Percentiles rank a stretch among this genome's conserved stretches.
Evolutionary conservation across 1,284 basidiomycete species (phyloP).

Genomic region (Pseudozyma hubeiensis): DNA sequence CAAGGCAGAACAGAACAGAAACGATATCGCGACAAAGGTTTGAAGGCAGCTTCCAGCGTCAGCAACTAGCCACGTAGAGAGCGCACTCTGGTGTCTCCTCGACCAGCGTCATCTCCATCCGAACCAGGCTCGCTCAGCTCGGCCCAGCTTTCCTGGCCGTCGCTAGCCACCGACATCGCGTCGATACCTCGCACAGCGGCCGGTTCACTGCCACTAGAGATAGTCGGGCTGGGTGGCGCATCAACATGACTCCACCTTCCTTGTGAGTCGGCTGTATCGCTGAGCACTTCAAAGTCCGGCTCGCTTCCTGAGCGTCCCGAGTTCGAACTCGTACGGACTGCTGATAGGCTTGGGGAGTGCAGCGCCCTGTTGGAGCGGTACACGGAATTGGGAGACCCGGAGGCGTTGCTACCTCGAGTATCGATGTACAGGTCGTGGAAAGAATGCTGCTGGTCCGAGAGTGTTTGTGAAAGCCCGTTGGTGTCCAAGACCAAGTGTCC

Average conservation of each 20-base stretch:
- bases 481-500: conserved; percentile 33
- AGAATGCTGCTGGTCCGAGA: conserved; percentile 37
- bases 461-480: conserved; percentile 43
- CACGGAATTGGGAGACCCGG: conserved; percentile 4
- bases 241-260: conserved; percentile 33
- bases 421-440: conserved; percentile 16
- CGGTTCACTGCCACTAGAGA: conserved; percentile 30
- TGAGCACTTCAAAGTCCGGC: conserved; percentile 41
- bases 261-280: conserved; percentile 27
- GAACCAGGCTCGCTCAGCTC: conserved; percentile 36
- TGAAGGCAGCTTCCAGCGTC: background rate
- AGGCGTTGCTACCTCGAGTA: conserved; percentile 3
- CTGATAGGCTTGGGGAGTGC: conserved; percentile 1
- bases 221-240: conserved; percentile 31
- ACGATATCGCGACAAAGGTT: background rate
- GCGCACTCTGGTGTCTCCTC: conserved; percentile 6
- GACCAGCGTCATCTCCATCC: conserved; percentile 15
- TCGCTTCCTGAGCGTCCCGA: conserved; percentile 18
- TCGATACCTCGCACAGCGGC: conserved; percentile 9
- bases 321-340: conserved; percentile 2
- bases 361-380: conserved; percentile 37
- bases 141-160: conserved; percentile 47
- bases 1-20: background rate
- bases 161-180: conserved; percentile 20
- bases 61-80: background rate